Evolutionary conservation across 768 basidiomycete species (phyloP), one percentile per base, ranked within the genome.

Genomic region (Naganishia antarctica): DNA sequence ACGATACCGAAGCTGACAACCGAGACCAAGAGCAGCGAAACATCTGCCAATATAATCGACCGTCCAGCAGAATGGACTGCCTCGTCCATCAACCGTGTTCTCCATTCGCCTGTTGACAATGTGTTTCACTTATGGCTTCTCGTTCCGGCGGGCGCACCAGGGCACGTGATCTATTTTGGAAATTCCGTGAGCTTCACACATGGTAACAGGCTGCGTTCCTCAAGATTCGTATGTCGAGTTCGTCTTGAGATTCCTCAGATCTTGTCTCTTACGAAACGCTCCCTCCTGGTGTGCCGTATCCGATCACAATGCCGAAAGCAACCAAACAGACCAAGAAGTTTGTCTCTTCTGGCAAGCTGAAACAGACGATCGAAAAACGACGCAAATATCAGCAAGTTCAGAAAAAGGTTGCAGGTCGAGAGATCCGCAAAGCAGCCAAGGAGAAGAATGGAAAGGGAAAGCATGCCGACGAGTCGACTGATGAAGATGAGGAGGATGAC

Each of bases 241-340:
- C n/a, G n/a, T n/a, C n/a, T n/a, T n/a, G n/a, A n/a, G n/a, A n/a
- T n/a, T n/a, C n/a, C n/a, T n/a, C n/a, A n/a, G n/a, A n/a, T n/a
- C n/a, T n/a, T n/a, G n/a, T n/a, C n/a, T n/a, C n/a, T n/a, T n/a
- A n/a, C n/a, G n/a, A n/a, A n/a, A n/a, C n/a, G n/a, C n/a, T n/a
- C n/a, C n/a, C n/a, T n/a, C n/a, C n/a, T n/a, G n/a, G n/a, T 37
- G 15, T 37, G 8, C 15, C 7, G 34, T 37, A 37, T 15, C 40
- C 57, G 25, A 71, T 18, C 6, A 57, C 37, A 41, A 77, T 77
- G 77, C 71, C 69, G 62, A 90, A 88, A 70, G 84, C 85, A 21
- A 79, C 84, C 41, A 93, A 93, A 78, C 84, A 89, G 0, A 87
- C 88, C 12, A 86, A 87, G 73, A 91, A 93, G 79, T 93, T 93